Evolutionary conservation across 805 yeast genomes (phyloP).

Genomic region (Metschnikowia bowlesiae): DNA sequence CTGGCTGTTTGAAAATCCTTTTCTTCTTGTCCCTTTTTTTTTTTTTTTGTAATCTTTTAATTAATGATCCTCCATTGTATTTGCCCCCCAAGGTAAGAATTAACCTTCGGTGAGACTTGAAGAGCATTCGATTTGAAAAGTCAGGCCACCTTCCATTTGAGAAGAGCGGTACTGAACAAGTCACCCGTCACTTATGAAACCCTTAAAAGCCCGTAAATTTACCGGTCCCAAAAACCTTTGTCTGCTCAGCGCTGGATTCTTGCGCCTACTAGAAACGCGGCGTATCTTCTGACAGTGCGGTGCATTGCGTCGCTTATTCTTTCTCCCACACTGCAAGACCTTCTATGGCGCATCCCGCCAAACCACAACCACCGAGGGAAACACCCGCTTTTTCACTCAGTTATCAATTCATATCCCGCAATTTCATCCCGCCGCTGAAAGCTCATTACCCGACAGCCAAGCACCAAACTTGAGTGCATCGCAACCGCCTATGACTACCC

Average conservation of each 20-base stretch:
- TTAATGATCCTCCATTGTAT: background rate
- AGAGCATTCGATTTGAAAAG: background rate
- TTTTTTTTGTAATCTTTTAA: background rate
- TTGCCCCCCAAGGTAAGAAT: background rate
- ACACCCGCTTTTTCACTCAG: background rate
- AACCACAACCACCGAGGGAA: background rate
- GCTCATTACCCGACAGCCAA: background rate
- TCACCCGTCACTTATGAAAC: background rate
- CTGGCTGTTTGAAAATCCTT: background rate
- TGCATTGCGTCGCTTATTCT: conserved; percentile 2
- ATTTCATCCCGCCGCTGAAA: background rate
- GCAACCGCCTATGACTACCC: background rate
- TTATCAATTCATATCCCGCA: background rate
- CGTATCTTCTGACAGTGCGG: background rate
- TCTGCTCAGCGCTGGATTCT: background rate
- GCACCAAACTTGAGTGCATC: background rate
- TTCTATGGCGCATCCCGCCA: background rate
- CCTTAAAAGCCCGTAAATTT: background rate
- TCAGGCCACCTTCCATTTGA: background rate
- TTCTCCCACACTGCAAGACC: conserved; percentile 1
- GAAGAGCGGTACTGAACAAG: background rate
- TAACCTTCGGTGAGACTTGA: background rate
- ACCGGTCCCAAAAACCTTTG: background rate
- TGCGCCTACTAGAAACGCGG: background rate
- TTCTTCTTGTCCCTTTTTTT: background rate